Conservation (phyloP, 2,329 filamentous ascomycete genomes). For the Pseudogymnoascus sp. region DNA sequence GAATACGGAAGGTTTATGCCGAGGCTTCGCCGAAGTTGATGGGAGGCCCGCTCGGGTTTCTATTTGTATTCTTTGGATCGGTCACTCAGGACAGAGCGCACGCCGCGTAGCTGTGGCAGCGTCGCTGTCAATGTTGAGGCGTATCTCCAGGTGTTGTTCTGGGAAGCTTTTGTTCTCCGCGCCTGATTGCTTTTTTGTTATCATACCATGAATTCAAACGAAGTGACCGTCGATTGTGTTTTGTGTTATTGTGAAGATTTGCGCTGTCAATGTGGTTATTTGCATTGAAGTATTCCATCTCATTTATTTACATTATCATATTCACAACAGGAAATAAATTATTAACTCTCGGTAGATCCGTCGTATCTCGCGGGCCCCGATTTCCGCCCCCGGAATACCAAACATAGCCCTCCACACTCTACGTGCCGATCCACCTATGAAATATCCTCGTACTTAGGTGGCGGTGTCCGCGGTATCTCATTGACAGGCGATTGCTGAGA, state of each 20-base stretch:
- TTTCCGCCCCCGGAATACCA: not conserved
- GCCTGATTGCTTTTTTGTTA: constrained; percentile 8
- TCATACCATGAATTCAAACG: constrained; percentile 9
- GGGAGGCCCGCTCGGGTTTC: not conserved
- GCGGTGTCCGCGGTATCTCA: not conserved
- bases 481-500: not conserved
- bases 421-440: not conserved
- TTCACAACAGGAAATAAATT: not conserved
- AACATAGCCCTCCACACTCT: not conserved
- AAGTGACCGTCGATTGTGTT: not conserved
- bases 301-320: not conserved
- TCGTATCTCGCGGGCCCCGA: not conserved
- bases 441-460: not conserved
- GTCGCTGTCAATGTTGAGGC: not conserved
- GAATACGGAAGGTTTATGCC: not conserved
- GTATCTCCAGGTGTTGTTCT: constrained; percentile 7
- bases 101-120: not conserved
- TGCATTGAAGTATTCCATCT: no score
- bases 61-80: constrained; percentile 7
- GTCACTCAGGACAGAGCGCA: not conserved
- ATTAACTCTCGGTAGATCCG: not conserved
- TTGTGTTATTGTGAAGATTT: not conserved
- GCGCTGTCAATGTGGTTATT: not conserved
- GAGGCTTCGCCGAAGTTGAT: not conserved
- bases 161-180: not conserved